These are phyloP conservation scores for Rugiboletus extremiorientalis DNA, from an alignment of 1,284 basidiomycete genomes.

Conservation along the genomic window DNA sequence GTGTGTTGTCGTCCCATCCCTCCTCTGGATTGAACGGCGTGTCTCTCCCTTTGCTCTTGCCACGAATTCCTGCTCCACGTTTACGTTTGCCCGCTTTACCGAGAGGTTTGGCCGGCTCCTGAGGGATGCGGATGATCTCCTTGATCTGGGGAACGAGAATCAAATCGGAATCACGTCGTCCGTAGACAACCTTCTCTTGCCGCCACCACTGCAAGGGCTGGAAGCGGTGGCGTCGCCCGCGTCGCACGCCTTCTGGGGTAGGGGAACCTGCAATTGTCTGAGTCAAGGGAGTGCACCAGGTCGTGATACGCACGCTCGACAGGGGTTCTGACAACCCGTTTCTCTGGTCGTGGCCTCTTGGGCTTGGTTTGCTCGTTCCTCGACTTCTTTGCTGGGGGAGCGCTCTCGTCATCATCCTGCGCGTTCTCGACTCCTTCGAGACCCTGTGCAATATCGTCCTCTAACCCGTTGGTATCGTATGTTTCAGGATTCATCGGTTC, in stretches of 20 bases:
- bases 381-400: conserved; percentile 31
- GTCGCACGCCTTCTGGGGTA: conserved; percentile 63
- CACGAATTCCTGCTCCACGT: conserved; percentile 36
- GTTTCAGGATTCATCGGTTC: conserved; percentile 22
- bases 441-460: conserved; percentile 57
- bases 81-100: conserved; percentile 46
- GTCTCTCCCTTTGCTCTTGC: conserved; percentile 45
- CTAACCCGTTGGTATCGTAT: conserved; percentile 41
- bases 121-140: conserved; percentile 79
- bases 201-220: conserved; percentile 91
- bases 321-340: conserved; percentile 15
- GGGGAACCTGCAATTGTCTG: conserved; percentile 18
- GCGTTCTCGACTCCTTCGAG: conserved; percentile 44
- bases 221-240: conserved; percentile 71
- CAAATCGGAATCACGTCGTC: conserved; percentile 51
- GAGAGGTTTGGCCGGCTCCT: conserved; percentile 59
- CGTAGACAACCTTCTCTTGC: conserved; percentile 87
- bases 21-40: conserved; percentile 61
- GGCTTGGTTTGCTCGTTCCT: conserved; percentile 36
- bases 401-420: conserved; percentile 37
- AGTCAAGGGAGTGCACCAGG: neutral
- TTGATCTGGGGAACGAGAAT: conserved; percentile 78
- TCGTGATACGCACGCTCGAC: conserved; percentile 23
- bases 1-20: conserved; percentile 86
- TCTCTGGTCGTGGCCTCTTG: conserved; percentile 34